A percentile compares a stretch with the other conserved stretches of the same genome.
These are phyloP conservation scores for Schoenoplectus tabernaemontani DNA, from an alignment of 202 grass and related monocot genomes.

Conservation along the genomic window DNA sequence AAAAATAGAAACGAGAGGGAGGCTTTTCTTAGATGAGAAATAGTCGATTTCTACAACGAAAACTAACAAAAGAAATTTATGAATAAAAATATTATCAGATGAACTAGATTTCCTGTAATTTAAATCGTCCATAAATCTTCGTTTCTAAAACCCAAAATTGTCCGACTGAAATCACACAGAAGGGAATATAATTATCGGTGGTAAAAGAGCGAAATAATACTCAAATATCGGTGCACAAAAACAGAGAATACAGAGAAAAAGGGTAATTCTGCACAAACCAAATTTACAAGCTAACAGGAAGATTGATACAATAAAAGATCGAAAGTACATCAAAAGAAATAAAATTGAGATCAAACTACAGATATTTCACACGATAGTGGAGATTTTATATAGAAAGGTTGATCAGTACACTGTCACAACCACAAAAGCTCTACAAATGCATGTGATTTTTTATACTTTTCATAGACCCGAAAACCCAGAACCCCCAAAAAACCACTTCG, in stretches of 20 bases:
- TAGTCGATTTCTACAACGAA: not conserved
- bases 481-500: slow-evolving; percentile 31
- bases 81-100: not conserved
- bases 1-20: not conserved
- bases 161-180: not conserved
- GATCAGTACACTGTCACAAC: not conserved
- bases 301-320: not conserved
- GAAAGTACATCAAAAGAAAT: not conserved
- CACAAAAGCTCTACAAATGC: not conserved
- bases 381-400: not conserved
- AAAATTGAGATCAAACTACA: slow-evolving; percentile 6
- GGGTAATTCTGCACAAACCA: slow-evolving; percentile 11
- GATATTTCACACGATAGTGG: not conserved
- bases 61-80: not conserved
- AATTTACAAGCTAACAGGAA: not conserved
- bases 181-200: not conserved
- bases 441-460: not conserved
- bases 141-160: slow-evolving; percentile 12
- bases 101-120: slow-evolving; percentile 2
- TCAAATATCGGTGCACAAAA: slow-evolving; percentile 8
- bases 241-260: slow-evolving; percentile 10
- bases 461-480: slow-evolving; percentile 10
- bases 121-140: not conserved
- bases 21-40: slow-evolving; percentile 13
- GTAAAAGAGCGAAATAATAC: not conserved